Evolutionary conservation across 257 asterid species (phyloP).

Genomic region (Plantago ovata): DNA sequence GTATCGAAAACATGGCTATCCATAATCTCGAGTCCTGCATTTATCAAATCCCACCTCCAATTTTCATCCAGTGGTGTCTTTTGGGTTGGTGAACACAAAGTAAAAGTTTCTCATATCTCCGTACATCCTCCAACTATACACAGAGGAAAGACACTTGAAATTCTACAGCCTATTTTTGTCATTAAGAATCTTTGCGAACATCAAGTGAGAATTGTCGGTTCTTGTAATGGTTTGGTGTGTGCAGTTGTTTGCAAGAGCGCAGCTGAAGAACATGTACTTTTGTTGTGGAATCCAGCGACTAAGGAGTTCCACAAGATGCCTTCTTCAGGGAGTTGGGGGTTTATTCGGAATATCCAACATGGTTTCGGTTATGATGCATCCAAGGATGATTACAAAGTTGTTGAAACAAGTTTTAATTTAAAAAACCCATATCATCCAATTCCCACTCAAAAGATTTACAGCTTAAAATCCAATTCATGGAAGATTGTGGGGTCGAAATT

Average conservation of each 20-base stretch:
- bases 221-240: not conserved
- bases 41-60: constrained; percentile 15
- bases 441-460: not conserved
- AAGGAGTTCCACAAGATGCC: not conserved
- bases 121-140: too few relatives aligned
- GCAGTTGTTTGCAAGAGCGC: too few relatives aligned
- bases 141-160: too few relatives aligned
- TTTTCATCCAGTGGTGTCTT: too few relatives aligned
- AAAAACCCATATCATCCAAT: too few relatives aligned
- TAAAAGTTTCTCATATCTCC: too few relatives aligned
- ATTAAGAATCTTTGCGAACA: not conserved
- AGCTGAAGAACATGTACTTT: too few relatives aligned
- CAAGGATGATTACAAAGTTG: not conserved
- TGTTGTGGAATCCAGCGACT: not conserved
- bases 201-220: not conserved
- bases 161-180: too few relatives aligned
- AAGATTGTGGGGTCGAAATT: not conserved
- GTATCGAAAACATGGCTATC: constrained; percentile 29
- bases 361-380: not conserved
- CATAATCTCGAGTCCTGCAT: constrained; percentile 19
- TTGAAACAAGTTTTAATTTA: not conserved
- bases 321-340: not conserved
- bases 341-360: not conserved
- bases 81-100: too few relatives aligned
- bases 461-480: not conserved